Percentiles rank a stretch among this genome's conserved stretches.
Evolutionary conservation across 805 yeast species (phyloP).

Genomic region (Candida endomychidarum): DNA sequence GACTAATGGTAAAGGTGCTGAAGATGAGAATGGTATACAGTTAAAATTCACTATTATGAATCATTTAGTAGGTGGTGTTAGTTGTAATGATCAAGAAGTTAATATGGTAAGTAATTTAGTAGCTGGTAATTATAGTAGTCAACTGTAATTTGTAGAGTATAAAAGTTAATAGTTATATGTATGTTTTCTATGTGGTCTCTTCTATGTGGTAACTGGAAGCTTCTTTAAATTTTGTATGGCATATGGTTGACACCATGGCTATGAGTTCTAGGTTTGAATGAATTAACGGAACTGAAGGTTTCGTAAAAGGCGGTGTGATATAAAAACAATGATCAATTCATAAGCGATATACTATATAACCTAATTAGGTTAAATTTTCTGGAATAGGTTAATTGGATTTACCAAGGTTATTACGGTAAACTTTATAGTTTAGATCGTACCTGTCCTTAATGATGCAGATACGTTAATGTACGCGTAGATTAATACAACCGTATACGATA

Average conservation of each 20-base stretch:
- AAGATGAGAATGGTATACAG: slow-evolving; percentile 72
- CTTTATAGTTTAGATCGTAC: no score
- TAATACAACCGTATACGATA: no score
- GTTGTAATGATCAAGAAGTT: slow-evolving; percentile 13
- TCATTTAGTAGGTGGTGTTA: slow-evolving; percentile 7
- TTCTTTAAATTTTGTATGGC: no score
- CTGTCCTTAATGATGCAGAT: no score
- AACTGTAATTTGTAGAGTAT: slow-evolving; percentile 3
- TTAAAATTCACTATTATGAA: slow-evolving; percentile 48
- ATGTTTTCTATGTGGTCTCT: slow-evolving; percentile 3
- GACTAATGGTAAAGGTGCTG: slow-evolving; percentile 71
- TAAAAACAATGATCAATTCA: background rate
- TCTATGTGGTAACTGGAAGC: no score
- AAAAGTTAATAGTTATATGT: slow-evolving; percentile 2
- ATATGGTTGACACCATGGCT: no score
- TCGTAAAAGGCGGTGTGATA: no score
- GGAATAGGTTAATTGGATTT: no score
- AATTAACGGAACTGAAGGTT: no score
- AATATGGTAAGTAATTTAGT: slow-evolving; percentile 13
- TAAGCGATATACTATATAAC: background rate
- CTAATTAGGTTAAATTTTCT: background rate
- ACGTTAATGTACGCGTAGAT: no score
- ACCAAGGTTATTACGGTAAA: no score
- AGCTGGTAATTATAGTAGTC: slow-evolving; percentile 16
- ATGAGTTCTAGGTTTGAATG: background rate